Conservation (phyloP, 1,284 basidiomycete genomes). For the Heterobasidion annosum region DNA sequence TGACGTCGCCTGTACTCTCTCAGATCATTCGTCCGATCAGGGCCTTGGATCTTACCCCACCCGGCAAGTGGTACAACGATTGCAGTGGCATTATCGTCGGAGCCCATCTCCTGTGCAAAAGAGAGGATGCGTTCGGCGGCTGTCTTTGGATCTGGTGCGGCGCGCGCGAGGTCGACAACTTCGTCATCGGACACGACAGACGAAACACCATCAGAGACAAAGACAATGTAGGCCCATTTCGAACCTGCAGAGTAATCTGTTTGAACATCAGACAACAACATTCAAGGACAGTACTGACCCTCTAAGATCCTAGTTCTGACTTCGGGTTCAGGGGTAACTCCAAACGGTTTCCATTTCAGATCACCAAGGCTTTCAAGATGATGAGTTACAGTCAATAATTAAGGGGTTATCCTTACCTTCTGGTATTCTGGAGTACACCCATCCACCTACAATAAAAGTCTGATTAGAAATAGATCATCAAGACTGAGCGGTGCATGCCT, state of each 20-base stretch:
- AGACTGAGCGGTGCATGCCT: conserved; percentile 34
- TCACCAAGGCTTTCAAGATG: conserved; percentile 69
- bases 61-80: conserved; percentile 90
- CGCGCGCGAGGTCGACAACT: conserved; percentile 83
- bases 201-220: conserved; percentile 88
- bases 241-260: conserved; percentile 33
- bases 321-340: conserved; percentile 93
- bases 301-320: conserved; percentile 74
- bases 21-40: conserved; percentile 75
- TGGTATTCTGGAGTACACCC: conserved; percentile 90
- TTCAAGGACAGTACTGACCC: conserved; percentile 32
- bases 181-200: conserved; percentile 91
- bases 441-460: conserved; percentile 62
- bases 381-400: conserved; percentile 6
- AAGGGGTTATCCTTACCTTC: conserved; percentile 43
- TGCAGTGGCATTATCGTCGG: conserved; percentile 88
- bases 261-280: conserved; percentile 1
- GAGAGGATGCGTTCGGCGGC: conserved; percentile 81
- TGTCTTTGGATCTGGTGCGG: conserved; percentile 60
- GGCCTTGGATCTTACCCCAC: conserved; percentile 78
- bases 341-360: conserved; percentile 81
- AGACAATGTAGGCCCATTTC: conserved; percentile 73
- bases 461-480: background rate
- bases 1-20: conserved; percentile 73
- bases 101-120: conserved; percentile 87